These are phyloP conservation scores for Dendrobium chrysotoxum DNA, from an alignment of 106 monocot genomes.

Conservation along the genomic window DNA sequence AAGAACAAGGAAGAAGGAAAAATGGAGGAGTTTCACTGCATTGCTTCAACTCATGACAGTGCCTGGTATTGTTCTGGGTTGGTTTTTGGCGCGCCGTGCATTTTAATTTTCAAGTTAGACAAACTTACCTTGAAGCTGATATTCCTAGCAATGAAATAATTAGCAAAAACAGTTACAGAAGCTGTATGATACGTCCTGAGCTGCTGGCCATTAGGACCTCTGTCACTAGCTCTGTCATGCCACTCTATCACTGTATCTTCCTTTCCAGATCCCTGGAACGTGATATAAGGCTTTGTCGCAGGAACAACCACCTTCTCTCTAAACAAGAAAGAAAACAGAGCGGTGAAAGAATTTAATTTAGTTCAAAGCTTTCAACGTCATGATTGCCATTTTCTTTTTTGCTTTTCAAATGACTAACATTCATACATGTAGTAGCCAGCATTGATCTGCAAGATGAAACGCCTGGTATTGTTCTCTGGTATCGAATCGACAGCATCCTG, in stretches of 20 bases:
- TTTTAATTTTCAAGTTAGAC: background rate
- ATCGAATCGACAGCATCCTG: constrained; percentile 73
- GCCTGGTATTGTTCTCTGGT: constrained; percentile 58
- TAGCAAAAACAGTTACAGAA: constrained; percentile 88
- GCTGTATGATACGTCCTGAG: constrained; percentile 89
- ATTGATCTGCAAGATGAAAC: constrained; percentile 49
- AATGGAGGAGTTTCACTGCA: background rate
- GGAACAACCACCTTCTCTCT: constrained; percentile 92
- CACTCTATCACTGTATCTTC: constrained; percentile 72
- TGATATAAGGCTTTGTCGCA: constrained; percentile 72
- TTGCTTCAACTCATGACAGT: background rate
- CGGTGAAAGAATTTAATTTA: background rate
- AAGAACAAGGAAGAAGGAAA: background rate
- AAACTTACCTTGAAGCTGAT: constrained; percentile 93
- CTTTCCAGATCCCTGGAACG: constrained; percentile 66
- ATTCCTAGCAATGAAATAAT: constrained; percentile 86
- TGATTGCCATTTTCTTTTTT: background rate
- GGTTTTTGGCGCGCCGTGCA: background rate
- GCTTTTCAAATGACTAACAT: background rate
- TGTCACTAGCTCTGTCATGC: constrained; percentile 84
- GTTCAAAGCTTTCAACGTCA: background rate
- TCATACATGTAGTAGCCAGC: constrained; percentile 72
- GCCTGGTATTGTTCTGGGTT: background rate
- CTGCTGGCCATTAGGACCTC: constrained; percentile 80
- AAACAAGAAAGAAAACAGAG: background rate